Percentiles rank a stretch among this genome's conserved stretches.
Evolutionary conservation across 257 asterid species (phyloP).

Genomic region (Capsicum chinense): DNA sequence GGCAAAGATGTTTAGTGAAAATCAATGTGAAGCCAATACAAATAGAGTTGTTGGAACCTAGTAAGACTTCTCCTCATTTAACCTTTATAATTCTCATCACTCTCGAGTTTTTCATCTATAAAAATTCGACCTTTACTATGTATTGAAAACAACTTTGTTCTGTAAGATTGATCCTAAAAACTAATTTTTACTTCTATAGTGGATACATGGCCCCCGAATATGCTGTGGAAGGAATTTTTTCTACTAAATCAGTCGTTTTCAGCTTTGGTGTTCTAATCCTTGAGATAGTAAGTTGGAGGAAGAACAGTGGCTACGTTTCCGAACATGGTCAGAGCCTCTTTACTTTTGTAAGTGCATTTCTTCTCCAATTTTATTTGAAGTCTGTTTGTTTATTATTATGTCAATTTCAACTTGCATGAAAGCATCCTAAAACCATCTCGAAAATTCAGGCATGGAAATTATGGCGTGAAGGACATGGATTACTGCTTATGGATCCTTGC

Average conservation of each 20-base stretch:
- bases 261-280: constrained; percentile 1
- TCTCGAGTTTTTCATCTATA: too few relatives aligned
- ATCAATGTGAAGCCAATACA: constrained; percentile 23
- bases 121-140: too few relatives aligned
- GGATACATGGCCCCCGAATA: constrained; percentile 26
- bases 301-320: neutral
- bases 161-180: neutral
- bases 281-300: constrained; percentile 17
- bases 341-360: neutral
- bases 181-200: neutral
- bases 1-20: constrained; percentile 20
- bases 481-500: neutral
- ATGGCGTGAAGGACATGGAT: neutral
- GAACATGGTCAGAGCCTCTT: constrained; percentile 13
- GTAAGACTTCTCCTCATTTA: neutral
- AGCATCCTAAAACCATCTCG: neutral
- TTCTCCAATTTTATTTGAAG: neutral
- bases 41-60: constrained; percentile 33
- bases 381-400: neutral
- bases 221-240: constrained; percentile 18
- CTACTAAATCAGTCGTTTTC: constrained; percentile 16
- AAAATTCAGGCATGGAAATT: constrained; percentile 23
- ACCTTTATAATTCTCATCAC: neutral
- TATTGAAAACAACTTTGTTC: neutral
- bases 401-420: neutral